Evolutionary conservation across 495 filamentous ascomycete species (phyloP).

Genomic region (Tuber melanosporum): DNA sequence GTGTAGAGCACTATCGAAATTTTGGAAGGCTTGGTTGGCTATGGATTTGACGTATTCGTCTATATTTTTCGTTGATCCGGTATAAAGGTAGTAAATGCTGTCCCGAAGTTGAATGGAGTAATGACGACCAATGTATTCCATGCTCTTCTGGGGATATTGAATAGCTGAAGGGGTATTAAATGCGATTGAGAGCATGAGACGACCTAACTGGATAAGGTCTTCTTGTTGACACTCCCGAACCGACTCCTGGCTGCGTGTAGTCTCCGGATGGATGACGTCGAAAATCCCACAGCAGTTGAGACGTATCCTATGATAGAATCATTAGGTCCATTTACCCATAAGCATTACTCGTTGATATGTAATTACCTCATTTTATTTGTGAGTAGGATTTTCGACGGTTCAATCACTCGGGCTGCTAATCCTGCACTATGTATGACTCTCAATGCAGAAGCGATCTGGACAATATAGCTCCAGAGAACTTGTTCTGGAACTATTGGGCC

Average conservation of each 20-base stretch:
- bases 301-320: conserved; percentile 59
- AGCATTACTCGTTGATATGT: conserved; percentile 4
- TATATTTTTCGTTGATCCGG: conserved; percentile 57
- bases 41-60: conserved; percentile 72
- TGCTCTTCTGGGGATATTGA: conserved; percentile 53
- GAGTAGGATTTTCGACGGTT: conserved; percentile 75
- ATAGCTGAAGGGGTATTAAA: conserved; percentile 32
- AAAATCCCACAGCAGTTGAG: conserved; percentile 78
- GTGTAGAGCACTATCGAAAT: conserved; percentile 68
- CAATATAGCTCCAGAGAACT: conserved; percentile 82
- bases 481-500: conserved; percentile 61
- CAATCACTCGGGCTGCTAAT: conserved; percentile 76
- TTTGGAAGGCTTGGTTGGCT: conserved; percentile 55
- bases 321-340: conserved; percentile 4
- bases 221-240: conserved; percentile 74
- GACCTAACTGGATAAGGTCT: conserved; percentile 80
- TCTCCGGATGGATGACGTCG: conserved; percentile 76
- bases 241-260: conserved; percentile 48
- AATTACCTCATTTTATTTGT: conserved; percentile 56
- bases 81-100: conserved; percentile 63
- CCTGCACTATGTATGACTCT: conserved; percentile 75
- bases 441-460: conserved; percentile 83
- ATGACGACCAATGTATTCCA: conserved; percentile 64
- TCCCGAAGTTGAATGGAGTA: conserved; percentile 71
- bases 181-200: conserved; percentile 70